Evolutionary conservation across 768 basidiomycete species (phyloP).

Genomic region (Amanita molliuscula): DNA sequence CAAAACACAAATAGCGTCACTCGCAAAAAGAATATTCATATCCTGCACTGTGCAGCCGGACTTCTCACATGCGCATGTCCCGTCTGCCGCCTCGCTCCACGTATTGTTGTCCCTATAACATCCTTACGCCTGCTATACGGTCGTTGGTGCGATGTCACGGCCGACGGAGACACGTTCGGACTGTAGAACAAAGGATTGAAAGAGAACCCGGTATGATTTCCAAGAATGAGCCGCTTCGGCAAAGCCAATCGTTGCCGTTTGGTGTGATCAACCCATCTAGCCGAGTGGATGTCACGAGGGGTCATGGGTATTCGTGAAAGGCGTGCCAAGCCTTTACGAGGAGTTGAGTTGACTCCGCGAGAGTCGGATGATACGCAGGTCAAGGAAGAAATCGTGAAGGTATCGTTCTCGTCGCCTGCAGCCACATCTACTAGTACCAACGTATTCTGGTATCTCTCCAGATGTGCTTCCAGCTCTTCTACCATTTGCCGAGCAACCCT

Average conservation of each 20-base stretch:
- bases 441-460: background rate
- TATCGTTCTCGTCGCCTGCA: slow-evolving; percentile 10
- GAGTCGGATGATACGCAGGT: slow-evolving; percentile 20
- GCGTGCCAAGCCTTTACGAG: background rate
- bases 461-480: slow-evolving; percentile 6
- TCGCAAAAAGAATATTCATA: background rate
- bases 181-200: slow-evolving; percentile 28
- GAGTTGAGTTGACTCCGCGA: slow-evolving; percentile 7
- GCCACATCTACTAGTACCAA: background rate
- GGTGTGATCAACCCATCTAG: background rate
- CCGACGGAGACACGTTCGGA: slow-evolving; percentile 9
- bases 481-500: slow-evolving; percentile 14
- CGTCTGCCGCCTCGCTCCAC: background rate
- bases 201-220: slow-evolving; percentile 23
- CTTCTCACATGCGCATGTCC: background rate
- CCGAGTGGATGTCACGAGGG: background rate
- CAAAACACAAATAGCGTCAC: background rate
- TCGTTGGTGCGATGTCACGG: slow-evolving; percentile 5
- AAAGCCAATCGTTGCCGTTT: background rate
- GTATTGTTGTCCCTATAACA: background rate
- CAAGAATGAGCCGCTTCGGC: slow-evolving; percentile 15
- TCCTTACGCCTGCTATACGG: background rate
- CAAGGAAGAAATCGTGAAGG: slow-evolving; percentile 16
- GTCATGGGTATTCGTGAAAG: background rate
- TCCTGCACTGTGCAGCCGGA: background rate